Conservation (phyloP, 2,329 filamentous ascomycete genomes). For the Botryotinia calthae region DNA sequence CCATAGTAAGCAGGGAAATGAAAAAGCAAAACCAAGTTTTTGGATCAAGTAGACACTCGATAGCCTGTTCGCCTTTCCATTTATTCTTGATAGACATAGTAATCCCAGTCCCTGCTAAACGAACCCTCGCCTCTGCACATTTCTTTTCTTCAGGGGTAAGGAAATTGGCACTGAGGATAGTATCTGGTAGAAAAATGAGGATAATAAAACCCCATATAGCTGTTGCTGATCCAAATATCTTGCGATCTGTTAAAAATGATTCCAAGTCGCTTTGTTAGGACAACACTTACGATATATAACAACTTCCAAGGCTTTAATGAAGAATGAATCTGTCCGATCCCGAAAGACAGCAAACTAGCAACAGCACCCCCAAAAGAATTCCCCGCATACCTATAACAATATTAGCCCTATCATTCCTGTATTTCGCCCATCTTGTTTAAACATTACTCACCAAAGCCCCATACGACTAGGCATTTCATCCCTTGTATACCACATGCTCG, state of each 20-base stretch:
- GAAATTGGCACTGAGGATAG: conserved; percentile 55
- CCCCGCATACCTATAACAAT: conserved; percentile 47
- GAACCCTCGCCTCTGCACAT: conserved; percentile 47
- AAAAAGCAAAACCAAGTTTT: conserved; percentile 57
- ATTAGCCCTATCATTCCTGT: background rate
- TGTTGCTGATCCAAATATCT: conserved; percentile 48
- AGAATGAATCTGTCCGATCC: conserved; percentile 52
- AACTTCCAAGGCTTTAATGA: conserved; percentile 52
- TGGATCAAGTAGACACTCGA: conserved; percentile 52
- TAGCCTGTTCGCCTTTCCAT: conserved; percentile 46
- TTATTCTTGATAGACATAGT: conserved; percentile 50
- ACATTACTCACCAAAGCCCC: conserved; percentile 47
- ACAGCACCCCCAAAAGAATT: conserved; percentile 51
- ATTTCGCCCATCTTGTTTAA: background rate
- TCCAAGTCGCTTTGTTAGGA: background rate
- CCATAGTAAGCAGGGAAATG: conserved; percentile 51
- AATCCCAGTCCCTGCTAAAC: conserved; percentile 50
- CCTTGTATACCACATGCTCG: conserved; percentile 44
- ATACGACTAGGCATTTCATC: conserved; percentile 58
- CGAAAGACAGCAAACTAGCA: conserved; percentile 54
- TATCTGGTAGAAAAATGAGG: conserved; percentile 50
- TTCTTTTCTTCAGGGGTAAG: conserved; percentile 50
- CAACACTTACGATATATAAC: conserved; percentile 48
- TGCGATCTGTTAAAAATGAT: conserved; percentile 1
- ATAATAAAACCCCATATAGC: conserved; percentile 49